These are phyloP conservation scores for Termitomyces eurrhizus DNA, from an alignment of 768 basidiomycete genomes.

Conservation along the genomic window DNA sequence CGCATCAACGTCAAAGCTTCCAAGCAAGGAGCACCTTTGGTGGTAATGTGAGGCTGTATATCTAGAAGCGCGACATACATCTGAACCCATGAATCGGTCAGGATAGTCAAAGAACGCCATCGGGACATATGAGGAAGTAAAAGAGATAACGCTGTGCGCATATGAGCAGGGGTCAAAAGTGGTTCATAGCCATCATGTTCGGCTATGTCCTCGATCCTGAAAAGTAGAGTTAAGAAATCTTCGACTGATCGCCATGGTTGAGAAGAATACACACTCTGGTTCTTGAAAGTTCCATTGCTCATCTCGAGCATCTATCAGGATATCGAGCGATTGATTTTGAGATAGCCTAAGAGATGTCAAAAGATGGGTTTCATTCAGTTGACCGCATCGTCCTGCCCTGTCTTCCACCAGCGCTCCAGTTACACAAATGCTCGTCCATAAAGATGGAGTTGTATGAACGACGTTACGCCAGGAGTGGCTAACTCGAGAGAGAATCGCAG, in stretches of 20 bases:
- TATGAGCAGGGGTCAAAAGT: constrained; percentile 39
- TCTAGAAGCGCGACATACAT: constrained; percentile 48
- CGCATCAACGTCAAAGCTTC: constrained; percentile 54
- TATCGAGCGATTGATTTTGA: constrained; percentile 44
- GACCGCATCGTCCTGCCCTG: constrained; percentile 2
- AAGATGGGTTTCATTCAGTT: constrained; percentile 35
- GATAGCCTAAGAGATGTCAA: constrained; percentile 43
- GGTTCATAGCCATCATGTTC: constrained; percentile 28
- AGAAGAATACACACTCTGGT: constrained; percentile 35
- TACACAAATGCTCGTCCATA: constrained; percentile 56
- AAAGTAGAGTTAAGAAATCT: not conserved
- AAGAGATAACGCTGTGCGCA: constrained; percentile 40
- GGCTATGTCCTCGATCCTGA: constrained; percentile 20
- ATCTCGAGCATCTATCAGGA: constrained; percentile 57
- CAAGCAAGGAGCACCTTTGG: constrained; percentile 36
- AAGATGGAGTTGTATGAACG: constrained; percentile 40
- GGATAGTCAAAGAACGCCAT: constrained; percentile 50
- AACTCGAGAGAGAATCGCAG: constrained; percentile 45
- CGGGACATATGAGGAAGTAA: constrained; percentile 49
- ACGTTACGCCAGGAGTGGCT: constrained; percentile 50
- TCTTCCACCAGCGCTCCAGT: constrained; percentile 33
- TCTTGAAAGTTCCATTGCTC: constrained; percentile 56
- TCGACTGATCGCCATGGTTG: not conserved
- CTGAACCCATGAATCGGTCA: constrained; percentile 56
- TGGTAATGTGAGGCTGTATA: constrained; percentile 35